phyloP scores from a whole-genome alignment of 306 rosid genomes.

The Vicia sativa region DNA sequence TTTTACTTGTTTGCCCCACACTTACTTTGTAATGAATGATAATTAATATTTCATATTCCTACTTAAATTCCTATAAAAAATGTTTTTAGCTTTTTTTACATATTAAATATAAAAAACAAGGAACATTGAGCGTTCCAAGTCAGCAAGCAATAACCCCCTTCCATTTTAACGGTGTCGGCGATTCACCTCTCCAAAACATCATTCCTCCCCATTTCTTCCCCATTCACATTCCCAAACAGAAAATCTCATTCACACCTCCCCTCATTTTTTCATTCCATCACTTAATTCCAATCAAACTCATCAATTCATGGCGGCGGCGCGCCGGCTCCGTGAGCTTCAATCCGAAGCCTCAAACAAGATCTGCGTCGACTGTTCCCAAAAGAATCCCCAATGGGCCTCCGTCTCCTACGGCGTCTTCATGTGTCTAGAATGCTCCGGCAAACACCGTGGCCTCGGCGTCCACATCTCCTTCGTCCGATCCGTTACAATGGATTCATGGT shows the following conservation, averaged over 20 bases:
- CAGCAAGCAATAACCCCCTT: constrained; percentile 7
- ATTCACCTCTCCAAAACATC: constrained; percentile 11
- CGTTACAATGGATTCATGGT: constrained; percentile 99
- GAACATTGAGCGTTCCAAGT: background rate
- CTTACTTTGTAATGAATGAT: too few species aligned
- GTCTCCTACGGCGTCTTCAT: constrained; percentile 96
- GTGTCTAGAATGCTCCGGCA: constrained; percentile 98
- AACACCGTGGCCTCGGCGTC: constrained; percentile 98
- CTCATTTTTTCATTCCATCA: background rate
- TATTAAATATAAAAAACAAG: background rate
- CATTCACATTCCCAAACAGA: background rate
- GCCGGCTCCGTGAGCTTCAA: constrained; percentile 93
- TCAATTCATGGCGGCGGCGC: constrained; percentile 79
- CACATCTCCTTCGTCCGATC: constrained; percentile 99
- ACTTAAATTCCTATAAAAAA: too few species aligned
- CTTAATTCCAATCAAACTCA: constrained; percentile 24
- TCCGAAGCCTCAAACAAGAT: constrained; percentile 74
- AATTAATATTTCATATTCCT: too few species aligned
- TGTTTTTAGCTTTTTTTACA: too few species aligned
- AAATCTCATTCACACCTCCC: background rate
- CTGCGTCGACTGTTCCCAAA: constrained; percentile 94
- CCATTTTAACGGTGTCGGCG: constrained; percentile 55
- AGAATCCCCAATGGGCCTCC: constrained; percentile 99
- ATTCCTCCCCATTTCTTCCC: background rate
- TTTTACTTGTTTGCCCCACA: too few species aligned